Evolutionary conservation across 176 grass and related monocot species (phyloP).

Genomic region (Ananas comosus): DNA sequence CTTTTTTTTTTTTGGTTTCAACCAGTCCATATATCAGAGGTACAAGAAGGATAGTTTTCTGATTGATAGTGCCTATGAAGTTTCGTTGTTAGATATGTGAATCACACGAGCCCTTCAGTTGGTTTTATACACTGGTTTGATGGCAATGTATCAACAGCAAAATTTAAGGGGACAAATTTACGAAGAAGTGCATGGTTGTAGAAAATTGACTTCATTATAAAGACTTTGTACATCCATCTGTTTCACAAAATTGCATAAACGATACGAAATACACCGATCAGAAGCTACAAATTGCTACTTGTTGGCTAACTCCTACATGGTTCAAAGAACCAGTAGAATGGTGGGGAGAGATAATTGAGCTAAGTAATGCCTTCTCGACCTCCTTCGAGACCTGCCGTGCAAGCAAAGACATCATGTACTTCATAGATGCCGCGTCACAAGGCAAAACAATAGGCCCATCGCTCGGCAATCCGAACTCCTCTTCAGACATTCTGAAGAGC

Average conservation of each 20-base stretch:
- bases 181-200: too few species aligned
- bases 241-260: not conserved
- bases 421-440: constrained; percentile 27
- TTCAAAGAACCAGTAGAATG: not conserved
- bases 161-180: too few species aligned
- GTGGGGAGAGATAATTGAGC: not conserved
- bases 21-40: too few species aligned
- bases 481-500: constrained; percentile 35
- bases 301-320: not conserved
- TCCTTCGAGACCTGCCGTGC: constrained; percentile 12
- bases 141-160: too few species aligned
- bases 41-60: too few species aligned
- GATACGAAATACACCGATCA: not conserved
- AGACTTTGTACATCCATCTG: not conserved
- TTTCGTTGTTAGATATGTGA: too few species aligned
- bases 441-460: constrained; percentile 38
- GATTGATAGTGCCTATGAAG: too few species aligned
- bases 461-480: constrained; percentile 35
- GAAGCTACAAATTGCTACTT: not conserved
- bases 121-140: too few species aligned
- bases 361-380: constrained; percentile 24
- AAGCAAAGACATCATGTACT: constrained; percentile 25
- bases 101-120: too few species aligned
- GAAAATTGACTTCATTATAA: not conserved
- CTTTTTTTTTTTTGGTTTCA: too few species aligned